These are phyloP conservation scores for Drechslerella coelobrocha DNA, from an alignment of 2,329 filamentous ascomycete species.

Conservation along the genomic window DNA sequence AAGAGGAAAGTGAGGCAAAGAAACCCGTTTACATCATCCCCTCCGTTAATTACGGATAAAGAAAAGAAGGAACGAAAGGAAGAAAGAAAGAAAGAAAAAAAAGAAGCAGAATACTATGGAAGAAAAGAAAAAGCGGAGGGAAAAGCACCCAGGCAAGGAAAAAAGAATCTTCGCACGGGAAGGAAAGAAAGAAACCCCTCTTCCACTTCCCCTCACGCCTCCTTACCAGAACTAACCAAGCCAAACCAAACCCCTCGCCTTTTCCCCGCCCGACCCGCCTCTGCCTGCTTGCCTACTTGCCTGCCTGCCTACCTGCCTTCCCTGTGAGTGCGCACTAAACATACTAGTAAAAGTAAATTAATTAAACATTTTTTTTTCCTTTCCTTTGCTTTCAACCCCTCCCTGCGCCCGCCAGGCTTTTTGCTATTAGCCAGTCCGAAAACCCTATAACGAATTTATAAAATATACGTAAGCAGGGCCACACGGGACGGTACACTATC, in stretches of 20 bases:
- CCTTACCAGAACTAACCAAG: too few relatives aligned
- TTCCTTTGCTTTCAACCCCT: too few relatives aligned
- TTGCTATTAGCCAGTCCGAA: slow-evolving; percentile 5
- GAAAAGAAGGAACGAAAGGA: background rate
- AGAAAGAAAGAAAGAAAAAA: background rate
- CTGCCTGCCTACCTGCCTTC: too few relatives aligned
- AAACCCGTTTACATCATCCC: background rate
- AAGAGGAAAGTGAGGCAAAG: background rate
- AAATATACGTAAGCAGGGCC: background rate
- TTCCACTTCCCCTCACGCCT: background rate
- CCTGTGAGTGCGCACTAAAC: too few relatives aligned
- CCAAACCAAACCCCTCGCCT: too few relatives aligned
- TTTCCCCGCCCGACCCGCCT: too few relatives aligned
- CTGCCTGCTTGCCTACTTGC: too few relatives aligned
- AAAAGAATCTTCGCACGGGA: background rate
- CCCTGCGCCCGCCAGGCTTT: too few relatives aligned
- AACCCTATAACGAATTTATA: background rate
- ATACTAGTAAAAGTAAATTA: too few relatives aligned
- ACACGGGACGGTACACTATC: background rate
- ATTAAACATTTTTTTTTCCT: too few relatives aligned
- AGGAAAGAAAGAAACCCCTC: slow-evolving; percentile 4
- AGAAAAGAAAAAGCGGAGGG: background rate
- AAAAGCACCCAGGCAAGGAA: background rate
- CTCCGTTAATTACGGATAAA: slow-evolving; percentile 3
- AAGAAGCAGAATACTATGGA: background rate